phyloP scores from a whole-genome alignment of 129 eudicot species.

The Flaveria ramosissima region DNA sequence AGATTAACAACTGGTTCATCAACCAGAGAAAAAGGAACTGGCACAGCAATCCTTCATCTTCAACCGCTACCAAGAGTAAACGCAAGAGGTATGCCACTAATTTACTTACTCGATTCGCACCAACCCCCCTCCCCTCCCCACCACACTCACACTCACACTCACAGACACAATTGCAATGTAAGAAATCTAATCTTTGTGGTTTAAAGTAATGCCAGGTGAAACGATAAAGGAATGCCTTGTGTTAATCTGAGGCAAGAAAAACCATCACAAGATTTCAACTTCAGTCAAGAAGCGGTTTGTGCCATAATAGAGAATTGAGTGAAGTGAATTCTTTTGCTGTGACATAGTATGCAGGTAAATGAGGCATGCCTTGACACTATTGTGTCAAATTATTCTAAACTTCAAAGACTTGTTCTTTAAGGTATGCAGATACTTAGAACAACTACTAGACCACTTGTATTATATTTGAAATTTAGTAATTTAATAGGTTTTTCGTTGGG shows the following conservation, averaged over 20 bases:
- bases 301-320: constrained; percentile 7
- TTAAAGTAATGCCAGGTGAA: constrained; percentile 70
- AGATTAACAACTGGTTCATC: constrained; percentile 92
- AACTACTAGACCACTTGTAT: constrained; percentile 23
- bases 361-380: constrained; percentile 8
- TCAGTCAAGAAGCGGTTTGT: constrained; percentile 21
- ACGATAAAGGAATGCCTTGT: constrained; percentile 29
- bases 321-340: constrained; percentile 21
- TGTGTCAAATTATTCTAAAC: background rate
- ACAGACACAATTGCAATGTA: background rate
- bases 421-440: constrained; percentile 22
- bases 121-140: background rate
- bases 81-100: constrained; percentile 69
- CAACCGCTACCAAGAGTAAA: constrained; percentile 66
- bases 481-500: constrained; percentile 3
- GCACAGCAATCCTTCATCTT: constrained; percentile 88
- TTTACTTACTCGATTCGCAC: background rate
- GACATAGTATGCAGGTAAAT: constrained; percentile 24
- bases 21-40: constrained; percentile 93
- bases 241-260: constrained; percentile 24
- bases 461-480: constrained; percentile 12
- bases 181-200: constrained; percentile 28
- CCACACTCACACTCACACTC: background rate
- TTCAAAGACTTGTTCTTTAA: constrained; percentile 22
- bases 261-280: constrained; percentile 1